These are phyloP conservation scores for Sonneratia alba DNA, from an alignment of 345 rosid species.

Conservation along the genomic window DNA sequence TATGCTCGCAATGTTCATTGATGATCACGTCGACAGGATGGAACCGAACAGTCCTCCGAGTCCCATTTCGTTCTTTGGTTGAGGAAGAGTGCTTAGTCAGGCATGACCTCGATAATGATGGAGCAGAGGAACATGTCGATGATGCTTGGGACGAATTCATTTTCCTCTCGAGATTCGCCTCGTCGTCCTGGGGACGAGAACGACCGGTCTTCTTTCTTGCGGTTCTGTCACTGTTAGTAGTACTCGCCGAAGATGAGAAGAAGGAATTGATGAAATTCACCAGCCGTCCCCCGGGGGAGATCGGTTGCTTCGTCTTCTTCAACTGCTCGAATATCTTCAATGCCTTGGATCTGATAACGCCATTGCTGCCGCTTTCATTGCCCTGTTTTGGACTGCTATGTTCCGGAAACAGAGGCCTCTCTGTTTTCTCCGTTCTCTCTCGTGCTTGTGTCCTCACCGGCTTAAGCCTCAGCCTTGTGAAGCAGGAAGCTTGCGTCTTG, in stretches of 20 bases:
- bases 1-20: constrained; percentile 6
- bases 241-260: constrained; percentile 21
- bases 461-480: constrained; percentile 26
- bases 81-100: constrained; percentile 51
- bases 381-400: constrained; percentile 14
- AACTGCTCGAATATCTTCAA: constrained; percentile 37
- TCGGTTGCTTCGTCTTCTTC: constrained; percentile 63
- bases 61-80: constrained; percentile 42
- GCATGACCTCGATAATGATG: constrained; percentile 72
- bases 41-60: constrained; percentile 53
- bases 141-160: constrained; percentile 29
- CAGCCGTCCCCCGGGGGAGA: constrained; percentile 69
- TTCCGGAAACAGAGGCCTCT: not conserved
- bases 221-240: constrained; percentile 1
- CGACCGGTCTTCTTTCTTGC: constrained; percentile 17
- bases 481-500: constrained; percentile 33
- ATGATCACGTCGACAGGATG: constrained; percentile 60
- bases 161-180: constrained; percentile 15
- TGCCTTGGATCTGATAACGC: constrained; percentile 33
- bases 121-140: constrained; percentile 56
- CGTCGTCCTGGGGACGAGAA: constrained; percentile 17
- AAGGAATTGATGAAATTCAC: constrained; percentile 60
- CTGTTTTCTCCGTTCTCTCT: constrained; percentile 14
- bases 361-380: constrained; percentile 29
- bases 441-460: constrained; percentile 37